phyloP scores from a whole-genome alignment of 78 protist species.

The Speleostelium caveatum region DNA sequence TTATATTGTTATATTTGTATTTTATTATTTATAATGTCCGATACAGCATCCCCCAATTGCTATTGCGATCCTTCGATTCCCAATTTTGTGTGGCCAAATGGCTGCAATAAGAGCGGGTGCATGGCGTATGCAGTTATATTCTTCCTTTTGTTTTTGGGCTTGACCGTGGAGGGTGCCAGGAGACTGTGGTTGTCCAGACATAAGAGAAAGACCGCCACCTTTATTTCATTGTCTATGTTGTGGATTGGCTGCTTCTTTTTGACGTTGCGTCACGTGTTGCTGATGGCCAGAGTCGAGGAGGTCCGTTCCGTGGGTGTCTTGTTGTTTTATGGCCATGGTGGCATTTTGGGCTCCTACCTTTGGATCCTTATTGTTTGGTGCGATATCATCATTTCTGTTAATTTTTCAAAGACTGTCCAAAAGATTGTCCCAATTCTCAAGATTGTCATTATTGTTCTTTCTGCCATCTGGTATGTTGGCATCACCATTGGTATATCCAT shows the following conservation, averaged over 20 bases:
- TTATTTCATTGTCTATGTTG: not conserved
- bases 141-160: not conserved
- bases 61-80: constrained; percentile 37
- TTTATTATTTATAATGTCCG: no score
- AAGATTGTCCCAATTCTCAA: not conserved
- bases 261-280: not conserved
- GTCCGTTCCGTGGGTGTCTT: not conserved
- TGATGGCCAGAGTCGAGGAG: constrained; percentile 28
- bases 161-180: constrained; percentile 1
- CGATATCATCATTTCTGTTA: constrained; percentile 20
- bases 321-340: constrained; percentile 9
- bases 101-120: constrained; percentile 13
- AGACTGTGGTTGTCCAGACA: constrained; percentile 23
- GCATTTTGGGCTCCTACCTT: not conserved
- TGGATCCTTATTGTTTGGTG: constrained; percentile 39
- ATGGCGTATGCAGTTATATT: not conserved
- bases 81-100: not conserved
- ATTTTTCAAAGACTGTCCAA: constrained; percentile 30
- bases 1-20: no score
- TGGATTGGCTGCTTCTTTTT: not conserved
- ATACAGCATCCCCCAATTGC: no score
- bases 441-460: not conserved
- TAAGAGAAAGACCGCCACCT: constrained; percentile 8
- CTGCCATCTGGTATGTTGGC: constrained; percentile 8
- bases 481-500: constrained; percentile 28